Evolutionary conservation across 768 basidiomycete species (phyloP), one percentile per base, ranked within the genome.

Genomic region (Phaffia australis): DNA sequence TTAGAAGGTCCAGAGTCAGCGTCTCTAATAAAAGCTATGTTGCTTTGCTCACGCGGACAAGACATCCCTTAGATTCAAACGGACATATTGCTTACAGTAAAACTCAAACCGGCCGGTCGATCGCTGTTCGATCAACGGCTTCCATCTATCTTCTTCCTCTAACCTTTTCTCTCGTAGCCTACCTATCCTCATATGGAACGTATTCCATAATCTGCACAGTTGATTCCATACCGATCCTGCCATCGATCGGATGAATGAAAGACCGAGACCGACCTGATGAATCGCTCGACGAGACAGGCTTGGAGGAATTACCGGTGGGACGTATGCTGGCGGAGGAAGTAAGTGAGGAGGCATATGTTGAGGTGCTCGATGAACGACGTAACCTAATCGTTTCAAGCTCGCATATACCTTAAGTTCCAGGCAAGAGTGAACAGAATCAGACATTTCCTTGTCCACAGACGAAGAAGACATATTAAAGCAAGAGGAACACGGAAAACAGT

Each of bases 351-450:
- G 64, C n/a, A 65, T 23, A 42, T 32, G 48, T 25, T 6, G 15
- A 6, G 65, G 65, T 15, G 66, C 79, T n/a, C 95, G 83, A 51
- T 84, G 88, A 14, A 98, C 83, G 15, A 84, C 81, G 76, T 95
- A 99, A 18, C 95, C 95, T 49, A 98, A 79, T 21, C 95, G 84
- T 72, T 87, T 90, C 42, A 99, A 81, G 76, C 94, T 92, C 0
- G 94, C 83, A 73, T 87, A 98, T 25, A 94, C 89, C 93, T 98
- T 59, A 16, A 47, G 21, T 18, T 42, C 11, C 35, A 42, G 35
- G 35, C 35, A 42, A 42, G 35, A n/a, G n/a, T n/a, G n/a, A 42
- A 42, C 35, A 42, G 35, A 42, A 11, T 42, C 11, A 42, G 35
- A 42, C 11, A 4, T 11, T 42, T 42, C 35, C 35, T 42, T 11